Evolutionary conservation across 257 asterid genomes (phyloP).

Genomic region (Solanum etuberosum): DNA sequence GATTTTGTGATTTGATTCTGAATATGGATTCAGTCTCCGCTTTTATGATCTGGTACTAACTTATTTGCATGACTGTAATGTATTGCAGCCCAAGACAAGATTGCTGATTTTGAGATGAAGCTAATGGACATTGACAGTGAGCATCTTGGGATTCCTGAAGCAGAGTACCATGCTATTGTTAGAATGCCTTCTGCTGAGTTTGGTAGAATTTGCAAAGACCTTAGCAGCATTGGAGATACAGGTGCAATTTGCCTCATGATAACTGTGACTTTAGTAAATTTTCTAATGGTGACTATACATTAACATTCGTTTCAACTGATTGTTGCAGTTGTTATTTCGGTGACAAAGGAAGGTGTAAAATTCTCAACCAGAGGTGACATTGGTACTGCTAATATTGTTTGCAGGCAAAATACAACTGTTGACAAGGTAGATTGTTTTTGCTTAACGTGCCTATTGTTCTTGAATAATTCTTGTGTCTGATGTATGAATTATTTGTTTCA

Average conservation of each 20-base stretch:
- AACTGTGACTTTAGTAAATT: not conserved
- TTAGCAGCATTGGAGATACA: slow-evolving; percentile 33
- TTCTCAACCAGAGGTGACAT: slow-evolving; percentile 93
- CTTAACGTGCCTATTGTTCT: not conserved
- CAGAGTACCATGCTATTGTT: slow-evolving; percentile 34
- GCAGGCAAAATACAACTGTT: slow-evolving; percentile 84
- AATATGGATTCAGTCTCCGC: not conserved
- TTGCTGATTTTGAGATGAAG: slow-evolving; percentile 36
- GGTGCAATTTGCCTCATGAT: slow-evolving; percentile 4
- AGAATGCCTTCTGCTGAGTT: slow-evolving; percentile 41
- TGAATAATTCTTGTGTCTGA: not conserved
- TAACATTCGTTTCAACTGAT: not conserved
- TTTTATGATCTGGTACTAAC: not conserved
- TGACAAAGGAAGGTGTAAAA: slow-evolving; percentile 91
- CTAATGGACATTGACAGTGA: slow-evolving; percentile 35
- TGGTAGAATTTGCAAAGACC: slow-evolving; percentile 28
- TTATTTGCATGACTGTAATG: not conserved
- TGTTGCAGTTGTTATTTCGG: slow-evolving; percentile 75
- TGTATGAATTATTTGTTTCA: not conserved
- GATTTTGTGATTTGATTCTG: not conserved
- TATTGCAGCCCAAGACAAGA: slow-evolving; percentile 26
- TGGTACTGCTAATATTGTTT: slow-evolving; percentile 73
- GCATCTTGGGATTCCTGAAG: slow-evolving; percentile 31
- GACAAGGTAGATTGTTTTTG: slow-evolving; percentile 46
- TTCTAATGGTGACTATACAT: too few relatives aligned